phyloP scores from a whole-genome alignment of 352 stramenopile species.

The Thalassiosira exigua region DNA sequence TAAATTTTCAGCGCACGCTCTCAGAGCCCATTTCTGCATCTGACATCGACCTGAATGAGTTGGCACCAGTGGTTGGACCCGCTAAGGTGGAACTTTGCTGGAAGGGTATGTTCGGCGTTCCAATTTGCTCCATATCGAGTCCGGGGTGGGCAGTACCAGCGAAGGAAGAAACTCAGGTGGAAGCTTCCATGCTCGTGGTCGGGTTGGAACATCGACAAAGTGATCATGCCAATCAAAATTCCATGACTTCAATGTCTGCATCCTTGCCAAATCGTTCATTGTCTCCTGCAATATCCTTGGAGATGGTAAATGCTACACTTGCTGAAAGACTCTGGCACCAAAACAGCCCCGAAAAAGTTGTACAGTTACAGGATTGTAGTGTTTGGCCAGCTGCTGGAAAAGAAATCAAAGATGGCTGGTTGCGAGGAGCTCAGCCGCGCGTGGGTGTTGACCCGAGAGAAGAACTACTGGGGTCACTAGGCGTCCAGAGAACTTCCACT shows the following conservation, averaged over 20 bases:
- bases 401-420: slow-evolving; percentile 54
- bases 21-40: slow-evolving; percentile 31
- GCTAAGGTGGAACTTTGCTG: slow-evolving; percentile 30
- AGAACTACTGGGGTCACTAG: slow-evolving; percentile 2
- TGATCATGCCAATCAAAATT: slow-evolving; percentile 28
- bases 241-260: slow-evolving; percentile 1
- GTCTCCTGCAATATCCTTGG: slow-evolving; percentile 56
- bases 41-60: neutral
- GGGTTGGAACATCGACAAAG: slow-evolving; percentile 30
- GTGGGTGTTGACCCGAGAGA: slow-evolving; percentile 10
- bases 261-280: slow-evolving; percentile 16
- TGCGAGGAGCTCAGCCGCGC: slow-evolving; percentile 1
- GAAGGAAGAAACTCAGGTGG: slow-evolving; percentile 4
- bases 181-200: slow-evolving; percentile 30
- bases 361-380: slow-evolving; percentile 35
- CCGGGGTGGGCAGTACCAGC: slow-evolving; percentile 30
- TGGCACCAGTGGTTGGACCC: neutral
- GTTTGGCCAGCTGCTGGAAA: slow-evolving; percentile 51
- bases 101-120: slow-evolving; percentile 34
- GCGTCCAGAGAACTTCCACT: slow-evolving; percentile 26
- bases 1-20: slow-evolving; percentile 32
- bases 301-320: slow-evolving; percentile 44
- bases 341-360: neutral
- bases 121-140: slow-evolving; percentile 45
- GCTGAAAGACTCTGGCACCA: slow-evolving; percentile 33